These are phyloP conservation scores for Penicillium flavigenum DNA, from an alignment of 495 filamentous ascomycete genomes.

Conservation along the genomic window DNA sequence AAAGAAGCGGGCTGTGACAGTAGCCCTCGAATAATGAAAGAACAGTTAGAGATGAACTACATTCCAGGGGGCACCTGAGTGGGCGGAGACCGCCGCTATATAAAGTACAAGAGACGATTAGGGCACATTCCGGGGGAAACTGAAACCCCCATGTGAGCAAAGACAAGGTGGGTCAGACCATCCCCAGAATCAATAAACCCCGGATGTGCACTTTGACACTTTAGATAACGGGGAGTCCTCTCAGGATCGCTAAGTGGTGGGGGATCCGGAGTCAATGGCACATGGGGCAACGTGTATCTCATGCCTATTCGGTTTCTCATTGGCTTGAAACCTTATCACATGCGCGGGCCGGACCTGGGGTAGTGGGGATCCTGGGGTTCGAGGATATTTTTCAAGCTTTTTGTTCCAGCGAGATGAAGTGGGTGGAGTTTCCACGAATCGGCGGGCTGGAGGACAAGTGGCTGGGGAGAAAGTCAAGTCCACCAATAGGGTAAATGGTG, in stretches of 20 bases:
- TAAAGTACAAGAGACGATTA: constrained; percentile 18
- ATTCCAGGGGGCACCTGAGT: constrained; percentile 4
- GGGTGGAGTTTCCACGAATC: constrained; percentile 40
- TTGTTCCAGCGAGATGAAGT: constrained; percentile 21
- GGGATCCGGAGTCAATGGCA: constrained; percentile 23
- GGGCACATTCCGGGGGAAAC: constrained; percentile 2
- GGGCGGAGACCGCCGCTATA: constrained; percentile 24
- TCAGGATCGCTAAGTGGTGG: constrained; percentile 35
- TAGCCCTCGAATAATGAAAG: not conserved
- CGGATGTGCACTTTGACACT: constrained; percentile 21
- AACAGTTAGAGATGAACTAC: constrained; percentile 3
- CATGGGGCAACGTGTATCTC: constrained; percentile 10
- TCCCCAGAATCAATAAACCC: constrained; percentile 15
- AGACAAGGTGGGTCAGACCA: constrained; percentile 18
- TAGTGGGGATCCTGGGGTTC: constrained; percentile 35
- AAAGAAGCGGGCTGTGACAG: not conserved
- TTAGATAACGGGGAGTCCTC: constrained; percentile 19
- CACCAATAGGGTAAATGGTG: constrained; percentile 33
- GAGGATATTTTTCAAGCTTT: constrained; percentile 34
- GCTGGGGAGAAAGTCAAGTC: constrained; percentile 28
- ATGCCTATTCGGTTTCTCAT: constrained; percentile 11
- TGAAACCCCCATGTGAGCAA: constrained; percentile 16
- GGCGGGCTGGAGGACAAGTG: constrained; percentile 8
- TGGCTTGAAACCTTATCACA: constrained; percentile 8
- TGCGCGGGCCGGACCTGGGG: constrained; percentile 20